phyloP scores from a whole-genome alignment of 352 stramenopile genomes.

The Globisporangium nunn region DNA sequence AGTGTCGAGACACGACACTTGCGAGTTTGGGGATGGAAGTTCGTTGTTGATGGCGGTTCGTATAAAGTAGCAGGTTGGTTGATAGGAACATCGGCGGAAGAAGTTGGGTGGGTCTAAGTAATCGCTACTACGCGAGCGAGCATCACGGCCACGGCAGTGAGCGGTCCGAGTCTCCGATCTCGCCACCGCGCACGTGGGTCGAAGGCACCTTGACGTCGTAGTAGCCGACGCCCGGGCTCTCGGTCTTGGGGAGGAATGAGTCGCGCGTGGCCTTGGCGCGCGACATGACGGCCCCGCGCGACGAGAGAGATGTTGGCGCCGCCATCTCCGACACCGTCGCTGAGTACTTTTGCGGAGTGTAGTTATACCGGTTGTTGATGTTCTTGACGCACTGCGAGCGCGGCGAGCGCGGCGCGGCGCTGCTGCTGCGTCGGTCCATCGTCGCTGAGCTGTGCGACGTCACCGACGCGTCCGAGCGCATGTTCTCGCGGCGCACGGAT shows the following conservation, averaged over 20 bases:
- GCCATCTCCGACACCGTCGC: constrained; percentile 22
- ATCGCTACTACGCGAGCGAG: too few relatives aligned
- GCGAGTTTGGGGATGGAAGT: too few relatives aligned
- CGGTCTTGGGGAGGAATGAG: constrained; percentile 65
- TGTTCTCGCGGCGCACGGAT: not conserved
- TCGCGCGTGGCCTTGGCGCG: constrained; percentile 51
- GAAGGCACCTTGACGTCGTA: constrained; percentile 68
- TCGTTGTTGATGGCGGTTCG: too few relatives aligned
- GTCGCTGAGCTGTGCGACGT: constrained; percentile 52
- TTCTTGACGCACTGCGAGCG: constrained; percentile 37
- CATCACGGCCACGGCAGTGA: constrained; percentile 51
- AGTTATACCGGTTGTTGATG: constrained; percentile 59
- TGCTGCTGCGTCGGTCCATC: constrained; percentile 19
- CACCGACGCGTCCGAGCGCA: constrained; percentile 43
- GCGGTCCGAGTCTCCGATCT: constrained; percentile 72
- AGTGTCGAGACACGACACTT: too few relatives aligned
- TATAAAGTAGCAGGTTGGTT: too few relatives aligned
- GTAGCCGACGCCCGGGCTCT: constrained; percentile 66
- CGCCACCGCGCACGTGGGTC: constrained; percentile 51
- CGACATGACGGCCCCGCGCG: constrained; percentile 61
- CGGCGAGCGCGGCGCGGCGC: constrained; percentile 23
- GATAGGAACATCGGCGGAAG: too few relatives aligned
- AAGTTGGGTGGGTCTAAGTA: too few relatives aligned
- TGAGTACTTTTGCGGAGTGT: constrained; percentile 56
- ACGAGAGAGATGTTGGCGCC: constrained; percentile 44